A percentile compares a stretch with the other conserved stretches of the same genome.
These are phyloP conservation scores for Allantophomopsis cytisporea DNA, from an alignment of 2,329 filamentous ascomycete genomes.

Conservation along the genomic window DNA sequence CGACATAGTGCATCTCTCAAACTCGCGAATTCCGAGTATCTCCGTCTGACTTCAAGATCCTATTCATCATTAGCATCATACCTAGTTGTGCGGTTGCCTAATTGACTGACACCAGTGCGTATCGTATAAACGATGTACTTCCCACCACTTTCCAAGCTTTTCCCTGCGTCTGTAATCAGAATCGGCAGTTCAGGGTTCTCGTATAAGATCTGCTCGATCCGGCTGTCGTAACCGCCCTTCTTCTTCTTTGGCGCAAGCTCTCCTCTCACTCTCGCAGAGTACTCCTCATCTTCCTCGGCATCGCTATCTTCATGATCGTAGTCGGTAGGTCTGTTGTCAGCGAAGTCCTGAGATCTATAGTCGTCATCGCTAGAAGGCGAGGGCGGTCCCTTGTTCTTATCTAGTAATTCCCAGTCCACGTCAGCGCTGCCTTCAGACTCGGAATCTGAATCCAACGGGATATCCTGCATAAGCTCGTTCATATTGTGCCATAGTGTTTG, in stretches of 20 bases:
- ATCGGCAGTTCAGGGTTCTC: constrained; percentile 87
- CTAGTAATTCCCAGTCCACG: constrained; percentile 28
- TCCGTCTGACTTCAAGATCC: constrained; percentile 88
- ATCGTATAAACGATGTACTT: constrained; percentile 97
- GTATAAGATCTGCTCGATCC: constrained; percentile 94
- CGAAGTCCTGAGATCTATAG: constrained; percentile 17
- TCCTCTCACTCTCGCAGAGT: constrained; percentile 22
- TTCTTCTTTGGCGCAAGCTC: constrained; percentile 45
- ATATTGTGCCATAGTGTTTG: too few relatives aligned
- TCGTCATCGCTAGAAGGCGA: constrained; percentile 57
- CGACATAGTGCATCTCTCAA: constrained; percentile 78
- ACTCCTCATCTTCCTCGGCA: constrained; percentile 34
- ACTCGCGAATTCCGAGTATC: constrained; percentile 95
- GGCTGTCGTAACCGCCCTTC: constrained; percentile 83
- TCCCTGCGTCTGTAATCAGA: constrained; percentile 86
- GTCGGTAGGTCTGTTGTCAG: constrained; percentile 4
- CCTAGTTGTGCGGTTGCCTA: background rate
- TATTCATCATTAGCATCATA: constrained; percentile 22
- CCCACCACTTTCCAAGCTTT: constrained; percentile 83
- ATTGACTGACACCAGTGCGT: constrained; percentile 62
- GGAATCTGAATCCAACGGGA: constrained; percentile 25
- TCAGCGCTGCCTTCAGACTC: constrained; percentile 23
- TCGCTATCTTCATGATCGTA: constrained; percentile 23
- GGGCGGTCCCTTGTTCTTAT: constrained; percentile 37
- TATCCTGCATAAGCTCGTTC: too few relatives aligned